These are phyloP conservation scores for Tolypocladium ophioglossoides DNA, from an alignment of 2,329 filamentous ascomycete species.

Conservation along the genomic window DNA sequence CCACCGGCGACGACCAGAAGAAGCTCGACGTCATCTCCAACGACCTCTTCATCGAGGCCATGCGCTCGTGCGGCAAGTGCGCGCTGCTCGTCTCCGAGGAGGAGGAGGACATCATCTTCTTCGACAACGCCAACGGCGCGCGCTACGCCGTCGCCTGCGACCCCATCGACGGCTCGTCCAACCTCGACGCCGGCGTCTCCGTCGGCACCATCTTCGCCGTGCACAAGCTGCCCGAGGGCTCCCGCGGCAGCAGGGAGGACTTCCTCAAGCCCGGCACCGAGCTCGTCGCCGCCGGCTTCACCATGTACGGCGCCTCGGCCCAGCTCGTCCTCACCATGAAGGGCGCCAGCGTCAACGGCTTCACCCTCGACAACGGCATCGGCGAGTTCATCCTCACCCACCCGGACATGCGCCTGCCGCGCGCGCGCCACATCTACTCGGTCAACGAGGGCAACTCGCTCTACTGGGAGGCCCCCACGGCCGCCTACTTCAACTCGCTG, in stretches of 20 bases:
- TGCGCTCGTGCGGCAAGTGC: slow-evolving; percentile 86
- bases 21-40: slow-evolving; percentile 99
- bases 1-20: slow-evolving; percentile 96
- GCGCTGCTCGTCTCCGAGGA: slow-evolving; percentile 94
- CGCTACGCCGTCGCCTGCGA: slow-evolving; percentile 95
- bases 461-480: slow-evolving; percentile 87
- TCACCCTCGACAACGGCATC: slow-evolving; percentile 91
- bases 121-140: slow-evolving; percentile 63
- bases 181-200: slow-evolving; percentile 93
- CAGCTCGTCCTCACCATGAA: slow-evolving; percentile 97
- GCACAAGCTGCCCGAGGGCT: slow-evolving; percentile 75
- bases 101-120: slow-evolving; percentile 85
- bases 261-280: slow-evolving; percentile 83
- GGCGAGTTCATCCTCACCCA: slow-evolving; percentile 99
- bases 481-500: slow-evolving; percentile 79
- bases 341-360: slow-evolving; percentile 85
- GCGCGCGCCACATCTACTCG: slow-evolving; percentile 78
- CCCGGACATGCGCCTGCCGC: slow-evolving; percentile 83
- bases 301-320: slow-evolving; percentile 97
- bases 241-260: slow-evolving; percentile 68
- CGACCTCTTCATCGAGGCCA: slow-evolving; percentile 91
- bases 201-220: slow-evolving; percentile 96
- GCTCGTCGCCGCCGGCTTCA: slow-evolving; percentile 92
- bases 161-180: slow-evolving; percentile 95
- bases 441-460: slow-evolving; percentile 97